phyloP scores from a whole-genome alignment of 257 asterid species.

The Avicennia marina region DNA sequence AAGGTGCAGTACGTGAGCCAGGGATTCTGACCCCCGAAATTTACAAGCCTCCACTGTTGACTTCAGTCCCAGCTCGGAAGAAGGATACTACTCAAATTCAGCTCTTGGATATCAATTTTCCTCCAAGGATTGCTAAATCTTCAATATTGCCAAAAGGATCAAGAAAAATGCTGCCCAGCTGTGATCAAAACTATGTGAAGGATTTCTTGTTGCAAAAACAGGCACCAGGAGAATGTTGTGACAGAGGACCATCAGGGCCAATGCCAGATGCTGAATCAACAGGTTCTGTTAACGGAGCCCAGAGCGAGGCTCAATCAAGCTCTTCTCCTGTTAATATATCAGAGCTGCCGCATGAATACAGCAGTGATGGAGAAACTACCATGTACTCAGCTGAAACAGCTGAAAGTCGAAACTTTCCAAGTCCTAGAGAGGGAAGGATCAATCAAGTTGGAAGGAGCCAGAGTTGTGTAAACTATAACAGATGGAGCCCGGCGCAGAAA shows the following conservation, averaged over 20 bases:
- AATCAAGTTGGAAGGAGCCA: conserved; percentile 87
- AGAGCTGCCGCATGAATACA: conserved; percentile 51
- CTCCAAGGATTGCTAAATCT: conserved; percentile 52
- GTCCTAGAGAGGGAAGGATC: conserved; percentile 61
- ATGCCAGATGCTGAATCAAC: conserved; percentile 67
- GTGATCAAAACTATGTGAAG: conserved; percentile 37
- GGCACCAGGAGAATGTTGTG: conserved; percentile 19
- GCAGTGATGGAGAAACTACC: conserved; percentile 95
- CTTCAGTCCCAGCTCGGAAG: conserved; percentile 43
- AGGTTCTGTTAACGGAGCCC: conserved; percentile 78
- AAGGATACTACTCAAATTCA: conserved; percentile 57
- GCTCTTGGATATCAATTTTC: conserved; percentile 87
- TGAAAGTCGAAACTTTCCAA: conserved; percentile 75
- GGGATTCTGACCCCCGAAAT: conserved; percentile 83
- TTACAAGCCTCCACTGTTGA: conserved; percentile 66
- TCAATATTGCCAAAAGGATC: conserved; percentile 36
- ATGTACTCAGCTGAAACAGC: conserved; percentile 99
- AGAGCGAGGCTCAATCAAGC: conserved; percentile 59
- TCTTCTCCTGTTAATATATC: conserved; percentile 46
- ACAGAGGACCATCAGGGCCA: conserved; percentile 27
- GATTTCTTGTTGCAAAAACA: conserved; percentile 19
- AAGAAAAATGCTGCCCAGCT: conserved; percentile 29
- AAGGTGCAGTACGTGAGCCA: conserved; percentile 34
- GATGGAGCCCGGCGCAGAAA: conserved; percentile 70
- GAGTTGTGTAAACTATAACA: conserved; percentile 76